A percentile compares a stretch with the other conserved stretches of the same genome.
phyloP scores from a whole-genome alignment of 768 basidiomycete species.

The Tricholoma terreum region DNA sequence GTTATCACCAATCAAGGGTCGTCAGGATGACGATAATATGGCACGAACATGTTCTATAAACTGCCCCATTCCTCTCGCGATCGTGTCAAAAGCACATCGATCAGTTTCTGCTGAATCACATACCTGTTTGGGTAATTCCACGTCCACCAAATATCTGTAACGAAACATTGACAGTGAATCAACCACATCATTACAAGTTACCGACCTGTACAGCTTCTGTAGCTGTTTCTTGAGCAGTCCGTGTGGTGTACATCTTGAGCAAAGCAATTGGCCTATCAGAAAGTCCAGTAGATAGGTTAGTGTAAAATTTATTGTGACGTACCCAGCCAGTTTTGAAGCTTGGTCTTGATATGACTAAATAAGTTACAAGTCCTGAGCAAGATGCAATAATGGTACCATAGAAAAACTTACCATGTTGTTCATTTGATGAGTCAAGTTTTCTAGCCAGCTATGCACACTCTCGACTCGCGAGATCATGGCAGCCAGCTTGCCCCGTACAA shows the following conservation, averaged over 20 bases:
- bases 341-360: slow-evolving; percentile 68
- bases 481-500: slow-evolving; percentile 87
- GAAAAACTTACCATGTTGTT: slow-evolving; percentile 59
- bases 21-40: neutral
- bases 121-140: slow-evolving; percentile 79
- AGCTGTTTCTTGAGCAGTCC: slow-evolving; percentile 61
- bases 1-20: slow-evolving; percentile 19
- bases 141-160: slow-evolving; percentile 77
- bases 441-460: slow-evolving; percentile 80
- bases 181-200: neutral
- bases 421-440: slow-evolving; percentile 85
- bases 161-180: slow-evolving; percentile 1
- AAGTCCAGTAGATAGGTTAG: neutral
- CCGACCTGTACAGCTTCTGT: slow-evolving; percentile 64
- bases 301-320: slow-evolving; percentile 13
- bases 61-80: slow-evolving; percentile 50
- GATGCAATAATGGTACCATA: neutral
- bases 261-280: slow-evolving; percentile 57
- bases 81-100: slow-evolving; percentile 3
- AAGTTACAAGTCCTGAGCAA: neutral
- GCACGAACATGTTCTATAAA: slow-evolving; percentile 61
- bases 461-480: slow-evolving; percentile 64
- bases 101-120: slow-evolving; percentile 19
- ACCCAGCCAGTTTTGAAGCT: slow-evolving; percentile 73
- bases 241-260: slow-evolving; percentile 67